Evolutionary conservation across 192 early-diverging fungal species (phyloP).

Genomic region (Backusella westeae): DNA sequence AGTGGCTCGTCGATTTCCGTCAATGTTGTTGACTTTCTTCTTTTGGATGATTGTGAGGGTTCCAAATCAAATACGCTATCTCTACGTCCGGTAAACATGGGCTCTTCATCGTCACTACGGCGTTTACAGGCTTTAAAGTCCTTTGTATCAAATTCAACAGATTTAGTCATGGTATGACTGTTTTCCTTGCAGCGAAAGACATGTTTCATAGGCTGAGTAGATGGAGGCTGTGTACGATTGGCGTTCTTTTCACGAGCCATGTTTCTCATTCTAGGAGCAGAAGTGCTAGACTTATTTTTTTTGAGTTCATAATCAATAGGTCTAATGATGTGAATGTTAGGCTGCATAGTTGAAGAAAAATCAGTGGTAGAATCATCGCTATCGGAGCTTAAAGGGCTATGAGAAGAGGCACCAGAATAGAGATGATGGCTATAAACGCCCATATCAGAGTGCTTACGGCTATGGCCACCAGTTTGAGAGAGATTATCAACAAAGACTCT

Average conservation of each 20-base stretch:
- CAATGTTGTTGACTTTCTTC: constrained; percentile 7
- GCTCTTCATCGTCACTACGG: neutral
- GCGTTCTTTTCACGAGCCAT: neutral
- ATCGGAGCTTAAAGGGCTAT: neutral
- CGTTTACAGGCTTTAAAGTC: neutral
- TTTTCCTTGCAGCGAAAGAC: neutral
- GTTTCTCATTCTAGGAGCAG: constrained; percentile 11
- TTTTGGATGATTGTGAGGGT: constrained; percentile 1
- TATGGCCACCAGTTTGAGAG: constrained; percentile 25
- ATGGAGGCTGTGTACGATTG: neutral
- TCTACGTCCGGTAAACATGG: neutral
- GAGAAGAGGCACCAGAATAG: neutral
- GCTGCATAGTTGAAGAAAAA: neutral
- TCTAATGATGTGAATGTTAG: neutral
- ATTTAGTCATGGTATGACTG: neutral
- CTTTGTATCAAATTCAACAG: neutral
- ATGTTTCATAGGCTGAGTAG: neutral
- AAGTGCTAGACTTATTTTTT: neutral
- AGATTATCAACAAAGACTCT: constrained; percentile 32
- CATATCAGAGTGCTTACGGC: constrained; percentile 25
- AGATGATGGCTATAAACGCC: constrained; percentile 5
- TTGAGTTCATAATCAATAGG: constrained; percentile 7
- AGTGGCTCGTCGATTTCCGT: neutral
- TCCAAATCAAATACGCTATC: neutral
- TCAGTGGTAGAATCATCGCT: neutral